Evolutionary conservation across 2,329 filamentous ascomycete species (phyloP).

Genomic region (Trichophyton benhamiae): DNA sequence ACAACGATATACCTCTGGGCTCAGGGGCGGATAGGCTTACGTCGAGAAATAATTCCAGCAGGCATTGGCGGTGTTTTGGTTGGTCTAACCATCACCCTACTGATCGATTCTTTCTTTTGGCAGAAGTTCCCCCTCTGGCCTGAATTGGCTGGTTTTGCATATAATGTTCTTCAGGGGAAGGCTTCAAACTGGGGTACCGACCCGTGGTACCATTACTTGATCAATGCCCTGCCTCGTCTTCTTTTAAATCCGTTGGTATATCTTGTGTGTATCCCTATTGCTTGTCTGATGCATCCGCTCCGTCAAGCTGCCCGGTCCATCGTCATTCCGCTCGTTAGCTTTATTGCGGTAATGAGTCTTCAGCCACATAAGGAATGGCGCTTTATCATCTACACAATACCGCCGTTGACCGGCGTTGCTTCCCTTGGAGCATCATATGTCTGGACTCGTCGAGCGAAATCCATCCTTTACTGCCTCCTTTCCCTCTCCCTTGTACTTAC

Average conservation of each 20-base stretch:
- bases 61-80: constrained; percentile 53
- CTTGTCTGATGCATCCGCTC: constrained; percentile 45
- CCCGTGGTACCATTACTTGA: constrained; percentile 78
- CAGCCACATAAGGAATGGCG: constrained; percentile 94
- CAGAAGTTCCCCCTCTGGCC: constrained; percentile 69
- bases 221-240: constrained; percentile 66
- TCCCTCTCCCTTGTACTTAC: constrained; percentile 48
- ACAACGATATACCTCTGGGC: constrained; percentile 53
- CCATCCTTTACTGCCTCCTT: constrained; percentile 42
- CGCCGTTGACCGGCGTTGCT: constrained; percentile 64
- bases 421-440: constrained; percentile 62
- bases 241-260: constrained; percentile 65
- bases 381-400: constrained; percentile 82
- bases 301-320: constrained; percentile 40
- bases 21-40: constrained; percentile 41
- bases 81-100: constrained; percentile 57
- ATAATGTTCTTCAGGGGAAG: constrained; percentile 74
- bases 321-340: constrained; percentile 55
- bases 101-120: constrained; percentile 90
- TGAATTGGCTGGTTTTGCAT: constrained; percentile 78
- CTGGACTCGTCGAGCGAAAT: constrained; percentile 54
- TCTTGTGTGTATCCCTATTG: constrained; percentile 38
- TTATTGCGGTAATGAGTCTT: constrained; percentile 67
- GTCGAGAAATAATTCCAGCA: constrained; percentile 47
- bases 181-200: constrained; percentile 79